Percentiles rank a stretch among this genome's conserved stretches.
Conservation (phyloP, 2,329 filamentous ascomycete species). For the Didymella keratinophila region DNA sequence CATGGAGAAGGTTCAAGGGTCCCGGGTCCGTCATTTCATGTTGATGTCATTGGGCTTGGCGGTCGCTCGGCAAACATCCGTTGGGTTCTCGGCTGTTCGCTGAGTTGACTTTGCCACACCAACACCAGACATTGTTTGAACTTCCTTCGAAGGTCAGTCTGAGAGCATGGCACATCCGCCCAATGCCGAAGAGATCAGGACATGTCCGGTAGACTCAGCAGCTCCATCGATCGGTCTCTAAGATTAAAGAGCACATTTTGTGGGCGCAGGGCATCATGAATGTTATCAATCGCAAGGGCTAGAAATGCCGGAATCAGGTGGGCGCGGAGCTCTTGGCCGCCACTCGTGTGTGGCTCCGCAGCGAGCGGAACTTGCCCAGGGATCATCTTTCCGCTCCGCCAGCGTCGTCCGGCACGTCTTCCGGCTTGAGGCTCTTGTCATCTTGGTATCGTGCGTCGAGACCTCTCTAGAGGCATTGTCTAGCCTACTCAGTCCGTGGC, state of each 20-base stretch:
- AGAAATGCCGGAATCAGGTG: neutral
- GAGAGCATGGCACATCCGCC: too few species aligned
- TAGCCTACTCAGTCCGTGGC: constrained; percentile 14
- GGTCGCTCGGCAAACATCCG: neutral
- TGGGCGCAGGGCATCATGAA: neutral
- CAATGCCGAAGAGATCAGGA: too few species aligned
- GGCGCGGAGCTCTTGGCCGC: constrained; percentile 20
- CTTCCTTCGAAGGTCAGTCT: too few species aligned
- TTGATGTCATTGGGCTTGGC: neutral
- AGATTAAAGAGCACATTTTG: neutral
- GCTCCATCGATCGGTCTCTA: neutral
- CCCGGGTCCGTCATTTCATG: neutral
- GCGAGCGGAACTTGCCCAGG: constrained; percentile 5
- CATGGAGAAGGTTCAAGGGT: neutral
- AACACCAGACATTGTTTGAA: neutral
- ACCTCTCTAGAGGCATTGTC: constrained; percentile 16
- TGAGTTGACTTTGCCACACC: neutral
- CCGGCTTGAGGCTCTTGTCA: constrained; percentile 38
- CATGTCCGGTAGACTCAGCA: neutral
- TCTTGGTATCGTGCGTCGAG: constrained; percentile 29
- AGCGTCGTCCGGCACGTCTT: constrained; percentile 22
- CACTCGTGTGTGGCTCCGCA: neutral
- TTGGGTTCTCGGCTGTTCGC: neutral
- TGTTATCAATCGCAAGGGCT: neutral
- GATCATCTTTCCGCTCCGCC: constrained; percentile 27